Conservation (phyloP, 2,329 filamentous ascomycete genomes). For the Sclerotinia subarctica region DNA sequence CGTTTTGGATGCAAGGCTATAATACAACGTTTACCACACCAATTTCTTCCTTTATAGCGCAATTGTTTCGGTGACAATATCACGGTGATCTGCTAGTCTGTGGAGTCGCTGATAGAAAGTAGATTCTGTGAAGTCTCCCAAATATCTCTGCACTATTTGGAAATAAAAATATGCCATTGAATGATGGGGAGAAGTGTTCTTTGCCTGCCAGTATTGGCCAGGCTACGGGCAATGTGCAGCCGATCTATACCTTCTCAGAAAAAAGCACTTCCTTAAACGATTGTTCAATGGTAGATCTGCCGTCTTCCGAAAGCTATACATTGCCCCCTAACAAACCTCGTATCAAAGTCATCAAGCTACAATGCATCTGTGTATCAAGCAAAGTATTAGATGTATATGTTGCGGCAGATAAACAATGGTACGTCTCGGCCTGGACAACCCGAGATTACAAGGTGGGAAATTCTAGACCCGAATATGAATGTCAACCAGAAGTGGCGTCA, state of each 20-base stretch:
- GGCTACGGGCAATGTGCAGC: background rate
- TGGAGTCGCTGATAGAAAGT: background rate
- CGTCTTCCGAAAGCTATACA: background rate
- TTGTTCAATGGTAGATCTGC: background rate
- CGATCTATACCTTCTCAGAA: background rate
- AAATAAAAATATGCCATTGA: background rate
- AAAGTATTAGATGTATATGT: background rate
- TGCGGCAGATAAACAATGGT: background rate
- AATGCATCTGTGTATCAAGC: background rate
- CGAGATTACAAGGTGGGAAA: background rate
- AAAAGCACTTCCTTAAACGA: background rate
- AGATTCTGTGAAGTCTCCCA: background rate
- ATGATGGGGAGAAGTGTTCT: background rate
- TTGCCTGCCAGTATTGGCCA: background rate
- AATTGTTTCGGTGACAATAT: background rate
- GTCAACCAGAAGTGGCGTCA: background rate
- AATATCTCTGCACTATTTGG: background rate
- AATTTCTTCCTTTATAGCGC: background rate
- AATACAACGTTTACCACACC: background rate
- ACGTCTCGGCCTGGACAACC: background rate
- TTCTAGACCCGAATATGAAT: background rate
- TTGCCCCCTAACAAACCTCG: background rate
- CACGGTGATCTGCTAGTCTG: background rate
- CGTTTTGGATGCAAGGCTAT: background rate
- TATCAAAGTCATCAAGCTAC: background rate